Percentiles rank a stretch among this genome's conserved stretches.
These are phyloP conservation scores for Canavalia gladiata DNA, from an alignment of 306 rosid genomes.

Conservation along the genomic window DNA sequence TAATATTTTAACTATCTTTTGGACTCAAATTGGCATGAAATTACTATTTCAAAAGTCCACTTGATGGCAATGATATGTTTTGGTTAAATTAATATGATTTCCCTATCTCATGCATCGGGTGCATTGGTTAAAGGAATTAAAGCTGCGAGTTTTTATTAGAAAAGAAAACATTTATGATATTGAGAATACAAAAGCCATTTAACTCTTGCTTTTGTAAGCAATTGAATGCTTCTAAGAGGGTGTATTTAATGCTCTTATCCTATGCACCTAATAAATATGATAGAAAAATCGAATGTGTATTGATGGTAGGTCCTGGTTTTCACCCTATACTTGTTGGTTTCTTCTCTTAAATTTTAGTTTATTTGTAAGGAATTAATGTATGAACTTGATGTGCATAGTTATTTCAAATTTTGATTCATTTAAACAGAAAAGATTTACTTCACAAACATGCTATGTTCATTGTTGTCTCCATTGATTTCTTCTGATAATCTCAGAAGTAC, in stretches of 20 bases:
- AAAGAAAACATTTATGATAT: not conserved
- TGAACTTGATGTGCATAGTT: conserved; percentile 12
- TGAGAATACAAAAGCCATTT: not conserved
- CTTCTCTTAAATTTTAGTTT: conserved; percentile 2
- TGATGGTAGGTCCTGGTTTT: conserved; percentile 16
- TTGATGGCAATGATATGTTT: conserved; percentile 9
- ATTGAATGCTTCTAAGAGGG: not conserved
- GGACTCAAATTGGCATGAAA: conserved; percentile 1
- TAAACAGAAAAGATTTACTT: not conserved
- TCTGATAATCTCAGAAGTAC: not conserved
- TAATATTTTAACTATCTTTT: conserved; percentile 20
- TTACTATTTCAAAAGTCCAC: conserved; percentile 21
- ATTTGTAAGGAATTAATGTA: not conserved
- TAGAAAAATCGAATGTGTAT: not conserved
- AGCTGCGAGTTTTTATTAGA: not conserved
- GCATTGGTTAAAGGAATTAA: not conserved
- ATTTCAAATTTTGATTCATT: not conserved
- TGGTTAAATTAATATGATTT: not conserved
- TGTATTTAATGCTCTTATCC: not conserved
- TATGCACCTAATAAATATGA: not conserved
- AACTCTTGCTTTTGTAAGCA: not conserved
- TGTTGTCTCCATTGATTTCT: conserved; percentile 23
- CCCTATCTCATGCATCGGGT: not conserved
- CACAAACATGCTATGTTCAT: not conserved
- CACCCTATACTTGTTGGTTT: not conserved